phyloP scores from a whole-genome alignment of 169 alveolate genomes.

The Eimeria tenella region DNA sequence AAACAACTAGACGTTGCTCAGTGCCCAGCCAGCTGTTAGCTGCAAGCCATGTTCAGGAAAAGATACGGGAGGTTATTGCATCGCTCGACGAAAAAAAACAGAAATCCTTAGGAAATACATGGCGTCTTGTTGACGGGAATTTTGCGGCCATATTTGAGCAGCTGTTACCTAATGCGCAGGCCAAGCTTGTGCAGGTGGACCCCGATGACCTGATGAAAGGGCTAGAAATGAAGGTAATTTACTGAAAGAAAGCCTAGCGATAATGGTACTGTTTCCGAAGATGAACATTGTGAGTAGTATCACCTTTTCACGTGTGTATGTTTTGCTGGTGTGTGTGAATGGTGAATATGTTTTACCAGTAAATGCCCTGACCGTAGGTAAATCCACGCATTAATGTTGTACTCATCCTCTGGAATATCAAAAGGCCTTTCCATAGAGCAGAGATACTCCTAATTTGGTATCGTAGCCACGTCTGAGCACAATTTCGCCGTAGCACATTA shows the following conservation, averaged over 20 bases:
- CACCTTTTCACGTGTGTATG: background rate
- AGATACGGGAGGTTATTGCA: conserved; percentile 94
- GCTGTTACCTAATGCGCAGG: conserved; percentile 95
- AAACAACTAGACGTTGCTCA: too few species aligned
- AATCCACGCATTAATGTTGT: too few species aligned
- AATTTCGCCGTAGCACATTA: too few species aligned
- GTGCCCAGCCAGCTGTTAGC: background rate
- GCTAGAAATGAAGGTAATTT: conserved; percentile 87
- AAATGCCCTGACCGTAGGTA: too few species aligned
- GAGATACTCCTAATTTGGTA: too few species aligned
- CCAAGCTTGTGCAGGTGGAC: conserved; percentile 92
- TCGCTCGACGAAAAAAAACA: conserved; percentile 95
- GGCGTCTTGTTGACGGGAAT: conserved; percentile 92
- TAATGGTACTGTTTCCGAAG: background rate
- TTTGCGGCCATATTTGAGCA: conserved; percentile 95
- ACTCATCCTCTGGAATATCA: too few species aligned
- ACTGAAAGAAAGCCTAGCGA: background rate
- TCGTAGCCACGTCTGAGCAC: too few species aligned
- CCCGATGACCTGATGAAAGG: conserved; percentile 88
- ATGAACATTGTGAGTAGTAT: background rate
- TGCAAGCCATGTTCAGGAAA: conserved; percentile 64
- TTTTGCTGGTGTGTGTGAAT: background rate
- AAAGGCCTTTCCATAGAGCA: too few species aligned
- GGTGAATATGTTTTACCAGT: too few species aligned
- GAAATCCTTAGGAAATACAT: conserved; percentile 93